phyloP scores from a whole-genome alignment of 2,329 filamentous ascomycete species.

The Aspergillus versicolor region DNA sequence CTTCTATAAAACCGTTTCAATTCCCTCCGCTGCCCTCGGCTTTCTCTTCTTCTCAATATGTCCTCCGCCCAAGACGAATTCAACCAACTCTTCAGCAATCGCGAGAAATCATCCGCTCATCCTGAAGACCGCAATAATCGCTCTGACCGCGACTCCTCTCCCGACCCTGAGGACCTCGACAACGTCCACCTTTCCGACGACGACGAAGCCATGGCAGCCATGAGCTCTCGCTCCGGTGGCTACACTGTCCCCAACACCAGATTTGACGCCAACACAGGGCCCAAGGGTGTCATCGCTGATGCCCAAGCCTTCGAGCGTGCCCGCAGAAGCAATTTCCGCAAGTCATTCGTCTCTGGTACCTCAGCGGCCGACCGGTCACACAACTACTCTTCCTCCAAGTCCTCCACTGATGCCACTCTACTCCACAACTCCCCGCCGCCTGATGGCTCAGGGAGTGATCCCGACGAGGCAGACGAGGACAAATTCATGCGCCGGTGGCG shows the following conservation, averaged over 20 bases:
- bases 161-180: slow-evolving; percentile 23
- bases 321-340: slow-evolving; percentile 47
- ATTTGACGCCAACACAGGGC: slow-evolving; percentile 51
- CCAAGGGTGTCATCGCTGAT: slow-evolving; percentile 53
- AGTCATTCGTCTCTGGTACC: slow-evolving; percentile 37
- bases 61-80: slow-evolving; percentile 49
- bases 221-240: slow-evolving; percentile 36
- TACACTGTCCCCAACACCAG: slow-evolving; percentile 47
- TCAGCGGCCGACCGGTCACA: slow-evolving; percentile 33
- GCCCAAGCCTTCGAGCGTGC: slow-evolving; percentile 51
- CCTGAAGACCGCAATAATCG: slow-evolving; percentile 43
- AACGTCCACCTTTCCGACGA: slow-evolving; percentile 34
- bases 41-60: slow-evolving; percentile 33
- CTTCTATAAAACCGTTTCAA: slow-evolving; percentile 16
- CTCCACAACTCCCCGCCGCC: slow-evolving; percentile 24
- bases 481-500: slow-evolving; percentile 83
- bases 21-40: slow-evolving; percentile 10
- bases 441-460: slow-evolving; percentile 45
- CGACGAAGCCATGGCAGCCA: slow-evolving; percentile 30
- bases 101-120: slow-evolving; percentile 37
- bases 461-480: slow-evolving; percentile 67
- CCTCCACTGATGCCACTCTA: slow-evolving; percentile 23
- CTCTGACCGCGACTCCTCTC: slow-evolving; percentile 27
- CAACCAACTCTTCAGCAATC: slow-evolving; percentile 42
- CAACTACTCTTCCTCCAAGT: slow-evolving; percentile 18